Conservation (phyloP, 768 basidiomycete species). For the Suillus subluteus region DNA sequence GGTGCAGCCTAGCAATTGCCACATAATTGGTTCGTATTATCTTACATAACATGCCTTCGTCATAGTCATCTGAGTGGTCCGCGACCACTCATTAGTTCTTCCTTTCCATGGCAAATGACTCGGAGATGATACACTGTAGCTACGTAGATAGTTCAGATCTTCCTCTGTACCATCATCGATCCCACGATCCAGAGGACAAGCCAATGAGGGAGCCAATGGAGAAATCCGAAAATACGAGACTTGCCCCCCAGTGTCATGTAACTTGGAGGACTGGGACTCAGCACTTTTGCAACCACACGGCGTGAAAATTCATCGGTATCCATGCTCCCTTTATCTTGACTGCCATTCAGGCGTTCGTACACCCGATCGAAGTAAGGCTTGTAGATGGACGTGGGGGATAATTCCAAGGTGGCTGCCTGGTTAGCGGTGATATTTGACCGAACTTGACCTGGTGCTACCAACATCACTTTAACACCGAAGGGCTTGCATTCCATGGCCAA, state of each 20-base stretch:
- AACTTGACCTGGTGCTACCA: slow-evolving; percentile 68
- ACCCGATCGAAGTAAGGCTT: slow-evolving; percentile 54
- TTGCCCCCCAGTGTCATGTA: slow-evolving; percentile 55
- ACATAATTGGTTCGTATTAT: not conserved
- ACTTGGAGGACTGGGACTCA: slow-evolving; percentile 50
- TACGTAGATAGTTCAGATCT: not conserved
- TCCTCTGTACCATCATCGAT: not conserved
- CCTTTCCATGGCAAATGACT: not conserved
- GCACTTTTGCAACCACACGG: slow-evolving; percentile 50
- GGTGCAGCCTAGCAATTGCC: not conserved
- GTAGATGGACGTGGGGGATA: slow-evolving; percentile 61
- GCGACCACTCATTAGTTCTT: not conserved
- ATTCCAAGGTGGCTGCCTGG: slow-evolving; percentile 42
- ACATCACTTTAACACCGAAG: slow-evolving; percentile 70
- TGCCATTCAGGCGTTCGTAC: slow-evolving; percentile 54
- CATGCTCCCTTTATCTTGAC: slow-evolving; percentile 54
- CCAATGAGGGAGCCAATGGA: slow-evolving; percentile 29
- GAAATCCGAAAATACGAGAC: slow-evolving; percentile 27
- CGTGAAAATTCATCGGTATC: slow-evolving; percentile 56
- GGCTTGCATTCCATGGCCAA: slow-evolving; percentile 77
- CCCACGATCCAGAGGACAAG: slow-evolving; percentile 24
- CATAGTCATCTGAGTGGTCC: not conserved
- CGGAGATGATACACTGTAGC: not conserved
- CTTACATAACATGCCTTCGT: not conserved
- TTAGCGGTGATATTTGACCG: slow-evolving; percentile 68